Evolutionary conservation across 106 monocot genomes (phyloP), one percentile per base, ranked within the genome.

Genomic region (Amphibolis antarctica): DNA sequence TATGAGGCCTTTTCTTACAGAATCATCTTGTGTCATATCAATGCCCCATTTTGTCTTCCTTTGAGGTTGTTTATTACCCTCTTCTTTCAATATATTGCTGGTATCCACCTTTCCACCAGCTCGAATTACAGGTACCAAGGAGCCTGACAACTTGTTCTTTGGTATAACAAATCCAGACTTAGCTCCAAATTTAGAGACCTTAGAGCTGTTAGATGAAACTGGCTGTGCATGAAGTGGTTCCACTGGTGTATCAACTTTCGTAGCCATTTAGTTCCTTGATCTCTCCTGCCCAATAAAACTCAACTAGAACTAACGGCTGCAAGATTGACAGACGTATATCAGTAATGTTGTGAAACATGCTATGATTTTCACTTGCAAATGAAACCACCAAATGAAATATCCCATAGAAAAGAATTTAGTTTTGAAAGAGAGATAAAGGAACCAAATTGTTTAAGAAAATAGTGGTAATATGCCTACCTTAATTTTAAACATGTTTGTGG

Each of bases 111-210:
- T 90, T 30, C 63, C 54, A 56, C 78, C 76, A 66, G 74, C 67
- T 61, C 84, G 77, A 25, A 75, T 68, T 30, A 74, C 66, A 28
- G 88, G 93, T 70, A 96, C 76, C 46, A 96, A 70, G 25, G 96
- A 96, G 51, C 96, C 96, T 53, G 90, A 84, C 22, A 96, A 63
- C 72, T 96, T 96, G 65, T 96, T 96, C 56, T 84, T 96, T 53
- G 90, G 96, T 76, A 96, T 96, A 21, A 96, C 90, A 73, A 96
- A 96, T 50, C 96, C 96, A 46, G 86, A 65, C 77, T 90, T 96
- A 24, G 78, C 42, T 57, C 77, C 86, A 69, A 86, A 84, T 55
- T 76, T 86, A 6, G 86, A 85, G 29, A 86, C 71, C 75, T 82
- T 96, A 45, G 81, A 77, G 36, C 75, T 77, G 60, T 56, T 83